Conservation (phyloP, 345 rosid species). For the Trapa incisa region DNA sequence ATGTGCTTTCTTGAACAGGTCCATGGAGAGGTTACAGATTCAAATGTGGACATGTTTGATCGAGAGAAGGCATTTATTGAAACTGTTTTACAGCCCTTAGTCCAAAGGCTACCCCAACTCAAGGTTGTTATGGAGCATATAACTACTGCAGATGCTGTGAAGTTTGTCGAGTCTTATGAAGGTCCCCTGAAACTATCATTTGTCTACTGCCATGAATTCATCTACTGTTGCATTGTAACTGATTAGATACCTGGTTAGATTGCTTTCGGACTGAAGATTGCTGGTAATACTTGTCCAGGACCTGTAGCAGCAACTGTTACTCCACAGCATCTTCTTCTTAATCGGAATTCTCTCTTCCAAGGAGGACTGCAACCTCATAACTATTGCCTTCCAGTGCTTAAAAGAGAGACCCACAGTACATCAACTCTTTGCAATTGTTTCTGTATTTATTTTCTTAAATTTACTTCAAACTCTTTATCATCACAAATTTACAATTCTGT, state of each 20-base stretch:
- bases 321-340: slow-evolving; percentile 91
- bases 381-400: slow-evolving; percentile 91
- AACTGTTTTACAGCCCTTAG: slow-evolving; percentile 8
- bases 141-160: slow-evolving; percentile 11
- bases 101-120: slow-evolving; percentile 9
- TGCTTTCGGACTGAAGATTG: background rate
- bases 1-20: slow-evolving; percentile 3
- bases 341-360: slow-evolving; percentile 80
- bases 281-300: slow-evolving; percentile 21
- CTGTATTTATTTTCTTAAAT: background rate
- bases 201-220: background rate
- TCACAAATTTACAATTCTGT: slow-evolving; percentile 3
- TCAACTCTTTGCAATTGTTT: background rate
- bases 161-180: slow-evolving; percentile 5
- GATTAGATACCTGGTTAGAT: background rate
- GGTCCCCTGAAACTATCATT: background rate
- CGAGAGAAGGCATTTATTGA: slow-evolving; percentile 11
- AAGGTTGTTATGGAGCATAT: slow-evolving; percentile 11
- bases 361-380: slow-evolving; percentile 91
- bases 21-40: slow-evolving; percentile 13
- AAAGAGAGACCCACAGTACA: slow-evolving; percentile 83
- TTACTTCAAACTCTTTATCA: background rate
- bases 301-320: slow-evolving; percentile 81
- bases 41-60: slow-evolving; percentile 10
- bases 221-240: background rate